phyloP scores from a whole-genome alignment of 2,329 filamentous ascomycete species.

The Cercospora janseana region DNA sequence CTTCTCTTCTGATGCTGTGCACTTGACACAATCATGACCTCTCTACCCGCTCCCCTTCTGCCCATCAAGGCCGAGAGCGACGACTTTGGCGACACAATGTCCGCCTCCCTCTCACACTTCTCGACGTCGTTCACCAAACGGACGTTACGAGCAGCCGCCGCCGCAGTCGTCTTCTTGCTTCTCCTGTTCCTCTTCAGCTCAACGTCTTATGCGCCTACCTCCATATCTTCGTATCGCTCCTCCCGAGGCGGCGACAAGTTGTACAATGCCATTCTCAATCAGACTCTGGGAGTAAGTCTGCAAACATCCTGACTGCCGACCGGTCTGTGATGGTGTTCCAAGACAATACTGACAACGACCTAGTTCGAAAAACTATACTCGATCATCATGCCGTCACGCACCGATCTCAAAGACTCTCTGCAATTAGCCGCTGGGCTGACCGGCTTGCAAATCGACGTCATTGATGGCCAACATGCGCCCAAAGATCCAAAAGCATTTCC shows the following conservation, averaged over 20 bases:
- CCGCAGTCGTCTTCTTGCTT: not conserved
- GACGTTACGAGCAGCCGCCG: not conserved
- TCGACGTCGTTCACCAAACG: not conserved
- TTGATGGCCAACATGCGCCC: conserved; percentile 43
- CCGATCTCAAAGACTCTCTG: conserved; percentile 53
- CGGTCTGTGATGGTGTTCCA: not conserved
- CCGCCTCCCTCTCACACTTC: not conserved
- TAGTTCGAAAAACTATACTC: conserved; percentile 53
- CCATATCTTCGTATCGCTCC: not conserved
- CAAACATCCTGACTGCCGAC: not conserved
- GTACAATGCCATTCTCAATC: conserved; percentile 12
- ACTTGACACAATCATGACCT: not conserved
- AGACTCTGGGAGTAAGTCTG: conserved; percentile 12
- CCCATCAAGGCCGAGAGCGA: not conserved
- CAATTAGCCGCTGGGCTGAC: conserved; percentile 48
- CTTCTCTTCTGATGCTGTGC: not conserved
- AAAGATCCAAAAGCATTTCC: conserved; percentile 36
- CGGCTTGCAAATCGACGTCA: conserved; percentile 47
- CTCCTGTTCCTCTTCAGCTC: not conserved
- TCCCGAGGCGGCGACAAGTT: conserved; percentile 5
- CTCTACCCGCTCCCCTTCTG: conserved; percentile 1
- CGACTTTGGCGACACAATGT: not conserved
- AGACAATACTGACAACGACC: not conserved
- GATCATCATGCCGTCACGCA: conserved; percentile 52
- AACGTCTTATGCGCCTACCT: not conserved